Percentiles rank a stretch among this genome's conserved stretches.
Evolutionary conservation across 192 early-diverging fungal species (phyloP).

Genomic region (Nowakowskiella sp.): DNA sequence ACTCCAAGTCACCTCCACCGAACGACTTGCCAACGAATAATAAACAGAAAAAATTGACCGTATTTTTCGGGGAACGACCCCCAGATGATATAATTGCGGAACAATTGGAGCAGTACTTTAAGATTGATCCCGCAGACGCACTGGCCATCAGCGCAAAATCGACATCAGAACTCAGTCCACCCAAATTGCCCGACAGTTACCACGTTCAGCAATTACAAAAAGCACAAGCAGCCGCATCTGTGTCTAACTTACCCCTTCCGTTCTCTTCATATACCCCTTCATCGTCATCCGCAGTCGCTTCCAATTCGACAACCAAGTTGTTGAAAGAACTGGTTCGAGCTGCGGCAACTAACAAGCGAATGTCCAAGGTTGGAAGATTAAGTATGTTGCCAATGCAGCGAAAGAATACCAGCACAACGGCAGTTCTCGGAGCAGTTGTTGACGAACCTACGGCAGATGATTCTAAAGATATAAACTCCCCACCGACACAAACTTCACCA

Average conservation of each 20-base stretch:
- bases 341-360: constrained; percentile 26
- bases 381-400: constrained; percentile 11
- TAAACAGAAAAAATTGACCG: constrained; percentile 41
- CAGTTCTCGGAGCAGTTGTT: background rate
- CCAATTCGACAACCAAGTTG: background rate
- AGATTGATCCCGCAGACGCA: too few species aligned
- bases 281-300: background rate
- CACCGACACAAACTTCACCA: background rate
- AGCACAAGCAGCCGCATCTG: background rate
- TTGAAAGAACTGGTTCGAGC: constrained; percentile 16
- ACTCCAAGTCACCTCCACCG: constrained; percentile 15
- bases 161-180: constrained; percentile 1
- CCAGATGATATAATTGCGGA: constrained; percentile 87
- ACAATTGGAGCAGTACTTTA: constrained; percentile 88
- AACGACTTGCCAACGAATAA: background rate
- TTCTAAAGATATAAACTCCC: background rate
- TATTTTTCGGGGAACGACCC: constrained; percentile 93
- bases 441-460: background rate
- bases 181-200: background rate
- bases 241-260: too few species aligned
- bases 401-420: background rate
- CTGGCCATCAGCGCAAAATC: constrained; percentile 33
- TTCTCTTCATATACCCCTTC: background rate
- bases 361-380: constrained; percentile 16
- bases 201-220: background rate